Percentiles rank a stretch among this genome's conserved stretches.
Evolutionary conservation across 1,284 basidiomycete genomes (phyloP).

Genomic region (Somion occarium): DNA sequence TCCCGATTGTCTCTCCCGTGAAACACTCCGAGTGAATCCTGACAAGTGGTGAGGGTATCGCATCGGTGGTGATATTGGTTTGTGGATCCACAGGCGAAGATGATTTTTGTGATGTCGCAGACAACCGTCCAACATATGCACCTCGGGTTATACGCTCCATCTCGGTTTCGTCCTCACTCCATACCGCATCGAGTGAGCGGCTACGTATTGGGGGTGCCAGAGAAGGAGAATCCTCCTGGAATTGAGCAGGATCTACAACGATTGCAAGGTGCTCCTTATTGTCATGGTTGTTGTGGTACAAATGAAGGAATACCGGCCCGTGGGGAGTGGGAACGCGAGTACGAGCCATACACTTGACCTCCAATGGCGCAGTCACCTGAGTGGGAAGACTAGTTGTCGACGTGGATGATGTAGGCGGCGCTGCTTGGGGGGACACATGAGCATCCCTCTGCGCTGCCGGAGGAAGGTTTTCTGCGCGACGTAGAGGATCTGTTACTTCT

Average conservation of each 20-base stretch:
- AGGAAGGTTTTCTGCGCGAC: constrained; percentile 21
- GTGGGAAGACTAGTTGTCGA: constrained; percentile 5
- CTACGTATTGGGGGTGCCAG: constrained; percentile 70
- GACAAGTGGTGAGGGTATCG: constrained; percentile 75
- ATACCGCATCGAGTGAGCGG: constrained; percentile 77
- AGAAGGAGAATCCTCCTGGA: constrained; percentile 33
- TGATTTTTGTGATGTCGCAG: constrained; percentile 49
- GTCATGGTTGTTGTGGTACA: constrained; percentile 92
- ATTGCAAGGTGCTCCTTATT: constrained; percentile 97
- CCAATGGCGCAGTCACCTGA: constrained; percentile 22
- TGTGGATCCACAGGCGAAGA: constrained; percentile 39
- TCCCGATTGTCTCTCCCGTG: constrained; percentile 97
- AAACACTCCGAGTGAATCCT: constrained; percentile 99
- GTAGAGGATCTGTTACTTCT: constrained; percentile 17
- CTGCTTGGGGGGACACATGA: constrained; percentile 1
- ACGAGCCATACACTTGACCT: constrained; percentile 91
- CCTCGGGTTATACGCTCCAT: constrained; percentile 93
- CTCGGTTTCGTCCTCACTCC: constrained; percentile 85
- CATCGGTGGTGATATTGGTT: constrained; percentile 21
- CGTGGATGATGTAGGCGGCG: constrained; percentile 5
- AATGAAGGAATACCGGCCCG: constrained; percentile 89
- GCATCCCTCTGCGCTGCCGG: constrained; percentile 13
- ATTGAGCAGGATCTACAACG: constrained; percentile 88
- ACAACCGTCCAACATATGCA: constrained; percentile 87
- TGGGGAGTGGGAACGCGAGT: constrained; percentile 97